A percentile compares a stretch with the other conserved stretches of the same genome.
phyloP scores from a whole-genome alignment of 2,329 filamentous ascomycete genomes.

The Davidsoniella virescens region DNA sequence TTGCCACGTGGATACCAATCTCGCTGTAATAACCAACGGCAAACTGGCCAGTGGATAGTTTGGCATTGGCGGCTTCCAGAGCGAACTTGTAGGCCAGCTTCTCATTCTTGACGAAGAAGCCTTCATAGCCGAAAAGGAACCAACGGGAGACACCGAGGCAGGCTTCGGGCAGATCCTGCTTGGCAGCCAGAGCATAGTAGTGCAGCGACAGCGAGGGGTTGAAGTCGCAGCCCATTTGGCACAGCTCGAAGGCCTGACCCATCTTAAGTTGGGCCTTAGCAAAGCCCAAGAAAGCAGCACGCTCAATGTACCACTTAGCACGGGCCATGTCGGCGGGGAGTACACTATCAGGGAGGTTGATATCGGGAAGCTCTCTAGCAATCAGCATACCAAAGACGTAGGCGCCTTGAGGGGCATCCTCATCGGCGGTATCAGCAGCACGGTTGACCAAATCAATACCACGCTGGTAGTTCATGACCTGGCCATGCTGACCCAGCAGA shows the following conservation, averaged over 20 bases:
- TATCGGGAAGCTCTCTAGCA: conserved; percentile 78
- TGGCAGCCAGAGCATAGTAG: conserved; percentile 84
- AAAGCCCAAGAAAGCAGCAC: conserved; percentile 89
- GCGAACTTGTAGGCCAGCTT: conserved; percentile 85
- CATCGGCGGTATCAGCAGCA: conserved; percentile 76
- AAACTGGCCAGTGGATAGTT: conserved; percentile 82
- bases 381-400: conserved; percentile 94
- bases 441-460: conserved; percentile 71
- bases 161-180: conserved; percentile 83
- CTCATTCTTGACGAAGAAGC: conserved; percentile 88
- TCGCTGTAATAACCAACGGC: conserved; percentile 95
- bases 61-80: conserved; percentile 64
- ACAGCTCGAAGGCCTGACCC: conserved; percentile 89
- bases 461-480: conserved; percentile 60
- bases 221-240: conserved; percentile 86
- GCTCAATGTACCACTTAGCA: conserved; percentile 81
- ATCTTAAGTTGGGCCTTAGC: conserved; percentile 95
- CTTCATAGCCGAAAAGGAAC: conserved; percentile 93
- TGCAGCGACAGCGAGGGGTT: conserved; percentile 83
- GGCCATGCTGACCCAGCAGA: conserved; percentile 80
- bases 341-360: conserved; percentile 55
- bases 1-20: conserved; percentile 82
- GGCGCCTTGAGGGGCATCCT: conserved; percentile 90
- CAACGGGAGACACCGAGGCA: conserved; percentile 95
- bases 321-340: conserved; percentile 55